phyloP scores from a whole-genome alignment of 2,329 filamentous ascomycete species.

The Beauveria bassiana region DNA sequence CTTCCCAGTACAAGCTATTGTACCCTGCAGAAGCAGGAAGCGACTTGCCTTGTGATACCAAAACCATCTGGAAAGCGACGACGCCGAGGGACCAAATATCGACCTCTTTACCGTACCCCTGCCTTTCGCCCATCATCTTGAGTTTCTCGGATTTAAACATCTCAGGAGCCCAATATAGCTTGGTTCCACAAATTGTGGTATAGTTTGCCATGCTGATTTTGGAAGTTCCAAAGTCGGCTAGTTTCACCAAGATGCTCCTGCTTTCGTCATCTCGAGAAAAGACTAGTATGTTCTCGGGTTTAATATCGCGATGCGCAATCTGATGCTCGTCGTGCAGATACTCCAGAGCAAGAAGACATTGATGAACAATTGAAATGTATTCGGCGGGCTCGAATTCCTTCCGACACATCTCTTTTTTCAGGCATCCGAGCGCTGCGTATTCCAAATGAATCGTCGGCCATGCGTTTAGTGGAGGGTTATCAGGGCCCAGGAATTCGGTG shows the following conservation, averaged over 20 bases:
- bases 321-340: not conserved
- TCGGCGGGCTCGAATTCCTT: not conserved
- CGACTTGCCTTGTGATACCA: too few species aligned
- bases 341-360: not conserved
- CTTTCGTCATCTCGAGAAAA: not conserved
- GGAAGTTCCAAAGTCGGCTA: not conserved
- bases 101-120: too few species aligned
- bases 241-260: not conserved
- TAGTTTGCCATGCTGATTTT: not conserved
- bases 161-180: not conserved
- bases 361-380: not conserved
- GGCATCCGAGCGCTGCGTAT: not conserved
- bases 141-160: not conserved
- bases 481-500: fast-evolving
- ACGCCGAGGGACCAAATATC: not conserved
- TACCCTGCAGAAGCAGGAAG: too few species aligned
- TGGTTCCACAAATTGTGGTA: not conserved
- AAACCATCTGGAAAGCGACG: not conserved
- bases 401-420: not conserved
- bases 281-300: not conserved
- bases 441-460: not conserved
- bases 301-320: not conserved
- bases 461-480: fast-evolving
- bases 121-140: too few species aligned
- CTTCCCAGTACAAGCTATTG: too few species aligned